Percentiles rank a stretch among this genome's conserved stretches.
Evolutionary conservation across 139 green algal genomes (phyloP).

Genomic region (Tetradesmus lagerheimii): DNA sequence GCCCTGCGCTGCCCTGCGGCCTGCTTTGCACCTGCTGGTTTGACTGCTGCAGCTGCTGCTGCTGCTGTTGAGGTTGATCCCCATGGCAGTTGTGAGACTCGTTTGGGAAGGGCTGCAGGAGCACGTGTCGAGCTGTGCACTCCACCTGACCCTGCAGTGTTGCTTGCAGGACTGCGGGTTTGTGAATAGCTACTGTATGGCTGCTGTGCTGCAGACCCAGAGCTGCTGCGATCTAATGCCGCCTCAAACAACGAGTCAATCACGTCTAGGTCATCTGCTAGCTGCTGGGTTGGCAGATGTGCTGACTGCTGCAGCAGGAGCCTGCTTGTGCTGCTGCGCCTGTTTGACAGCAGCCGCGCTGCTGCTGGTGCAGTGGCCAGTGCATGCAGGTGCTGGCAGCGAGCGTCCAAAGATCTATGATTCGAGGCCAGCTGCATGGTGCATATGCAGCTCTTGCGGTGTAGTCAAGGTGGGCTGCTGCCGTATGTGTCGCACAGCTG

Average conservation of each 20-base stretch:
- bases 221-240: background rate
- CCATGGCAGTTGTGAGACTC: background rate
- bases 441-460: background rate
- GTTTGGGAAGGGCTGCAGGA: background rate
- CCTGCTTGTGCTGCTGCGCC: background rate
- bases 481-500: background rate
- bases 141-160: background rate
- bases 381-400: background rate
- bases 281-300: background rate
- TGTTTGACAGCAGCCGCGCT: background rate
- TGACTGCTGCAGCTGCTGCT: background rate
- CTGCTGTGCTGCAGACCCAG: background rate
- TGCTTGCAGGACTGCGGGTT: background rate
- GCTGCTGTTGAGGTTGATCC: slow-evolving; percentile 10
- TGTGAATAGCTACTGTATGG: background rate
- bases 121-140: background rate
- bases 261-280: background rate
- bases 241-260: slow-evolving; percentile 27
- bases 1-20: background rate
- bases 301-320: slow-evolving; percentile 8
- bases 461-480: background rate
- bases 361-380: background rate
- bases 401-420: background rate
- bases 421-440: background rate
- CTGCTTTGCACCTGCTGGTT: background rate